Evolutionary conservation across 179 eudicot genomes (phyloP).

Genomic region (Beta lomatogona): DNA sequence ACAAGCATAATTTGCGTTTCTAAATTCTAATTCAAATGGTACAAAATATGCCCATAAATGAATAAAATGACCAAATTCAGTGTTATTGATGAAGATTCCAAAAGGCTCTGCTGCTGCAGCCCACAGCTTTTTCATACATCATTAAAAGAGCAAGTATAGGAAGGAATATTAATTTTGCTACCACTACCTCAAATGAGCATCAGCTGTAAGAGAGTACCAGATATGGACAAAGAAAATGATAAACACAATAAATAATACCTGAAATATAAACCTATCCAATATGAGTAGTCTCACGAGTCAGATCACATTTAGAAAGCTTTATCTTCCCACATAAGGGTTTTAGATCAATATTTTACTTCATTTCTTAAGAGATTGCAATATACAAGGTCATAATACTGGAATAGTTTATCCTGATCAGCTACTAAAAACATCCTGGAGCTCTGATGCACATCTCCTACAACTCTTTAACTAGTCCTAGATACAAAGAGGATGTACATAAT

Average conservation of each 20-base stretch:
- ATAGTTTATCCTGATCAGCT: neutral
- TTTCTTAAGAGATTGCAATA: neutral
- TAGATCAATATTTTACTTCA: neutral
- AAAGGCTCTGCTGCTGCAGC: neutral
- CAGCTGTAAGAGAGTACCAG: neutral
- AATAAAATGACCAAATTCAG: neutral
- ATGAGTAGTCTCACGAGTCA: neutral
- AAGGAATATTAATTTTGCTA: neutral
- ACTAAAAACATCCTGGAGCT: neutral
- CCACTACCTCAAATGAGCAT: constrained; percentile 3
- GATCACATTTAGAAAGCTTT: too few species aligned
- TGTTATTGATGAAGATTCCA: neutral
- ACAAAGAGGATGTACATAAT: neutral
- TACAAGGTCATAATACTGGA: neutral
- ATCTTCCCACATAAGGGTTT: neutral
- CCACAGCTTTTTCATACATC: neutral
- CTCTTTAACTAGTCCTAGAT: too few species aligned
- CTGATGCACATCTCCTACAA: too few species aligned
- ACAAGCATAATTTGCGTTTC: neutral
- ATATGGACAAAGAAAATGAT: neutral
- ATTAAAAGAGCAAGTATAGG: neutral
- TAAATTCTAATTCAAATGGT: neutral
- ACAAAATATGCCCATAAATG: neutral
- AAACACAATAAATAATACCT: neutral
- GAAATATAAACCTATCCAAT: neutral